Evolutionary conservation across 352 stramenopile species (phyloP), one percentile per base, ranked within the genome.

Genomic region (Salisapilia sapeloensis): DNA sequence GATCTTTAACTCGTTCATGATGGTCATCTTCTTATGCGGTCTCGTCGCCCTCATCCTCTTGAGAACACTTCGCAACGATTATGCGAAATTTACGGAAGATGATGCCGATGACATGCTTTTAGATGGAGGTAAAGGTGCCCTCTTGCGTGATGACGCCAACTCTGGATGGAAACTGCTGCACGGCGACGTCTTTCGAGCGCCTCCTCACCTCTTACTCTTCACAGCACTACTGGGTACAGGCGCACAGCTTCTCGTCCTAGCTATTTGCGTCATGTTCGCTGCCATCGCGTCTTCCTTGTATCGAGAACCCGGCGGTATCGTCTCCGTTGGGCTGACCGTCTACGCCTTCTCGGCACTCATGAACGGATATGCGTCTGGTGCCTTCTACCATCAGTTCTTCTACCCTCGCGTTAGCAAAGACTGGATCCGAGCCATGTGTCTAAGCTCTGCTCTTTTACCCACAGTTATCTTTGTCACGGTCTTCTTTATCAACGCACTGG

Each of bases 1-100:
- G 34, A 96, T 97, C 38, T 96, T 97, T 55, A 97, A 97, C 56
- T 93, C 81, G 47, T 97, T 97, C 51, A 96, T 97, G 90, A 96
- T 97, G 81, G 90, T 97, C 18, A 92, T 97, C 29, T 97, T 97
- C 47, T 48, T 97, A 2, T 94, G 79, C 29, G 91, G 91, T 11
- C 63, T 97, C 5, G 91, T 97, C 10, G 69, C 79, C 16, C 50
- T 97, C 8, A 97, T 97, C 44, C 56, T 97, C 14, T 44, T 97
- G 31, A 71, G 89, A 9, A 97, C 91, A 17, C 53, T 97, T 14
- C 81, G 80, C 38, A 95, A 96, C 34, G 90, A 97, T 48, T 96
- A 96, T 42, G 85, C 89, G 11, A 77, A 75, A 29, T 96, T 90
- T 52, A 70, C 70, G 0, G 74, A 83, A 35, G 70, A 92, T 21